Base-by-base conservation (phyloP, 2,329 filamentous ascomycete genomes). In the Fusarium subtropicale region DNA sequence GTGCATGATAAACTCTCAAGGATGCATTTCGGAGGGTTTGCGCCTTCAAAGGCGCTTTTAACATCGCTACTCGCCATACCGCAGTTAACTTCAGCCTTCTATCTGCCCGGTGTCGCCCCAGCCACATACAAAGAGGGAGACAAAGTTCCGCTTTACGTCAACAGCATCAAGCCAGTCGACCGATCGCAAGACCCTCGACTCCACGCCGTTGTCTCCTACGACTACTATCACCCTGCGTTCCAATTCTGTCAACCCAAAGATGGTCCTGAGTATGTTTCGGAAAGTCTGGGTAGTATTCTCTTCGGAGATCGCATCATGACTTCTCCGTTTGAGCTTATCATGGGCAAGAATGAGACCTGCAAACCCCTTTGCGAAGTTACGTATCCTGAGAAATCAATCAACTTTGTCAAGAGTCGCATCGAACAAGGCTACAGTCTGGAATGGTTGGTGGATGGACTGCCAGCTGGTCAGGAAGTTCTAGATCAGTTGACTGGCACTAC, bases 301-400 rank as follows among this genome's bases (percentile, higher is more conserved):
- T 99, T 99, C 74, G 96, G 96, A 72, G 96, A 99, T 81, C 89
- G 96, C 59, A 99, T 99, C 82, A 93, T 93, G 82, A 97, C 93
- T n/a, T 98, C 95, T 36, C 93, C 95, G 0, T 97, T 97, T 76
- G 89, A 97, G 76, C 84, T 98, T 64, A 87, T 89, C 71, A 97
- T 99, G 94, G 89, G 82, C 57, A 83, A 89, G 67, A 96, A 99
- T 78, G 92, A 97, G 80, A 90, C 90, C 0, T 99, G 96, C 84
- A 96, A 95, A 79, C 80, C 86, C 18, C 84, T 97, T 5, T 99
- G 96, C 80, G 82, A 85, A 30, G 84, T 87, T 42, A 85, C 86
- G 41, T 91, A 90, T 76, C 85, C 91, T 45, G 82, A 87, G 31
- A 84, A 86, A 20, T 88, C 90, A 54, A 88, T 92, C 22, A 85